phyloP scores from a whole-genome alignment of 2,329 filamentous ascomycete species.

The Calonectria naviculata region DNA sequence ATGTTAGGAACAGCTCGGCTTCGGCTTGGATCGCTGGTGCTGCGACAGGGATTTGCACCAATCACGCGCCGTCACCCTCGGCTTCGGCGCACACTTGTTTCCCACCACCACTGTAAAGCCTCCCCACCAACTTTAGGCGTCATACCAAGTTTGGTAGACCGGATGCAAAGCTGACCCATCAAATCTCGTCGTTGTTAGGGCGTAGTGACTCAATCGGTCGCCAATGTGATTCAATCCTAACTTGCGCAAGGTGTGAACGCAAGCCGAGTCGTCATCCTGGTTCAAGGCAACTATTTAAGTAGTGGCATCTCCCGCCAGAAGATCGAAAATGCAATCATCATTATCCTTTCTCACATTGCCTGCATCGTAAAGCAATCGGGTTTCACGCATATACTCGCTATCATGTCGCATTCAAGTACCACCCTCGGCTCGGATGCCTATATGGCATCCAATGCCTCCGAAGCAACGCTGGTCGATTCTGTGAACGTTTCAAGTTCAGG shows the following conservation, averaged over 20 bases:
- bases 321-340: neutral
- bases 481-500: slow-evolving; percentile 21
- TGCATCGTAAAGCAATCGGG: neutral
- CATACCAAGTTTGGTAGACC: slow-evolving; percentile 26
- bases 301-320: neutral
- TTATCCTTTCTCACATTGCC: neutral
- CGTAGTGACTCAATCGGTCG: slow-evolving; percentile 33
- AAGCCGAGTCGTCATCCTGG: neutral
- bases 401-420: slow-evolving; percentile 33
- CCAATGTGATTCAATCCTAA: neutral
- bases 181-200: slow-evolving; percentile 26
- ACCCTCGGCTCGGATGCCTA: slow-evolving; percentile 31
- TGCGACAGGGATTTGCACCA: neutral
- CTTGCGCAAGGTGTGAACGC: neutral
- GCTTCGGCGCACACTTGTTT: neutral
- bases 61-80: slow-evolving; percentile 4
- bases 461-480: slow-evolving; percentile 37
- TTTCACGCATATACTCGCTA: neutral
- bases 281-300: neutral
- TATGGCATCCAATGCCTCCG: slow-evolving; percentile 33
- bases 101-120: neutral
- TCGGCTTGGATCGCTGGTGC: neutral
- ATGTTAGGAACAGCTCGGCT: neutral
- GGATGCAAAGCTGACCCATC: slow-evolving; percentile 32
- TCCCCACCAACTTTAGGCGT: slow-evolving; percentile 29